A percentile compares a stretch with the other conserved stretches of the same genome.
Evolutionary conservation across 495 filamentous ascomycete genomes (phyloP).

Genomic region (Paragyromitra xinjiangensis): DNA sequence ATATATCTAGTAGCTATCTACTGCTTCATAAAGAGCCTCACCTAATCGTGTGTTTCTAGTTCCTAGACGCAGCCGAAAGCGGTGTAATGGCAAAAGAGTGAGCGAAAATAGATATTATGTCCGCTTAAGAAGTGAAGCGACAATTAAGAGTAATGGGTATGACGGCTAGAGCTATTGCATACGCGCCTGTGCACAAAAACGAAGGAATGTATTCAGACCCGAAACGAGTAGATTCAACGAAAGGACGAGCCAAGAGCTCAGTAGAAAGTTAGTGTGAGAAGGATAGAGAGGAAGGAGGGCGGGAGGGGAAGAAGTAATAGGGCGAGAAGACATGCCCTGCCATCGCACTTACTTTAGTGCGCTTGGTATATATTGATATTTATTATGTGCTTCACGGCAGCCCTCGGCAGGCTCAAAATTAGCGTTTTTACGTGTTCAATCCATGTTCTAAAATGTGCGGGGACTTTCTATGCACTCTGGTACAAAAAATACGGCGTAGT

Average conservation of each 20-base stretch:
- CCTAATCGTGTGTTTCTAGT: not conserved
- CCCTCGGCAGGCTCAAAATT: not conserved
- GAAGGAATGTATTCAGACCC: constrained; percentile 12
- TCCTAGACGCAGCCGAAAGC: not conserved
- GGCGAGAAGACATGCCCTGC: not conserved
- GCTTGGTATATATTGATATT: not conserved
- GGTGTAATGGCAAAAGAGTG: not conserved
- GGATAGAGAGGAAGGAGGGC: not conserved
- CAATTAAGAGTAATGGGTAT: not conserved
- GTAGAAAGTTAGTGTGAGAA: not conserved
- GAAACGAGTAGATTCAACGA: constrained; percentile 5
- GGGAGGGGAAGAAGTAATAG: not conserved
- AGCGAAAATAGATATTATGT: not conserved
- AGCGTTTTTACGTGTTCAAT: not conserved
- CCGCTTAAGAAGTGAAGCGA: not conserved
- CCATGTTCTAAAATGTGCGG: not conserved
- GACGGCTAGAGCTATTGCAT: not conserved
- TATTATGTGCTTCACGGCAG: not conserved
- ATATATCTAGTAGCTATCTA: not conserved
- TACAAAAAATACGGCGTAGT: not conserved
- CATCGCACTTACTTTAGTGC: not conserved
- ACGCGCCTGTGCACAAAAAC: not conserved
- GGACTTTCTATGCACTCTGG: too few species aligned
- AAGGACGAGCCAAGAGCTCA: constrained; percentile 35
- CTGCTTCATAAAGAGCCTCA: not conserved